phyloP scores from a whole-genome alignment of 768 basidiomycete genomes.

The Suillus hirtellus region DNA sequence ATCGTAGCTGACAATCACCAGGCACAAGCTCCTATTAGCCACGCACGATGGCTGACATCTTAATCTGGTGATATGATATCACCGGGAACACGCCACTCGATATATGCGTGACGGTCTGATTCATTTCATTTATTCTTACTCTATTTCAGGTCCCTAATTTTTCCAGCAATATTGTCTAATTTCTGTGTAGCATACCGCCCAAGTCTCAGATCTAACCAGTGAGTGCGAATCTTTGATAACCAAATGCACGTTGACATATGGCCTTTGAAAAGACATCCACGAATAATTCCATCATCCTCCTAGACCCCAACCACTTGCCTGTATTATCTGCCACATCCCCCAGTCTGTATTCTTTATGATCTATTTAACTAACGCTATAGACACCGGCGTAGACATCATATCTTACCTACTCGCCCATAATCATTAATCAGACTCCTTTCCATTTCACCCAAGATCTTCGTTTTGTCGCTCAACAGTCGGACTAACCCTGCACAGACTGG shows the following conservation, averaged over 20 bases:
- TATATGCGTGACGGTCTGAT: neutral
- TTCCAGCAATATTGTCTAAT: neutral
- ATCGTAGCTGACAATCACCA: neutral
- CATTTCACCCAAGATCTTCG: neutral
- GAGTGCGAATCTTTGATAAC: neutral
- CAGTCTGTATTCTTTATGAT: neutral
- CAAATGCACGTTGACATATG: neutral
- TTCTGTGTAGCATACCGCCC: neutral
- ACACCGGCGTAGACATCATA: neutral
- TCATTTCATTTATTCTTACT: constrained; percentile 1
- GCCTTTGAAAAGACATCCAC: neutral
- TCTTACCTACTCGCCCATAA: neutral
- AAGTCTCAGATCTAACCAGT: neutral
- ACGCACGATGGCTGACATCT: neutral
- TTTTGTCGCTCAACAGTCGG: neutral
- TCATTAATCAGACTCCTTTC: neutral
- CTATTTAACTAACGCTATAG: neutral
- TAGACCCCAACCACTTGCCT: neutral
- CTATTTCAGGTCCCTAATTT: neutral
- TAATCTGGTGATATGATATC: neutral
- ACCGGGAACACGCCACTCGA: neutral
- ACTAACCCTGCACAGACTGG: neutral
- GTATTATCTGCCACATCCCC: neutral
- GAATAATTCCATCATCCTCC: too few species aligned
- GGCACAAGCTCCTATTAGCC: neutral